phyloP scores from a whole-genome alignment of 2,329 filamentous ascomycete genomes.

The Monosporascus cannonballus region DNA sequence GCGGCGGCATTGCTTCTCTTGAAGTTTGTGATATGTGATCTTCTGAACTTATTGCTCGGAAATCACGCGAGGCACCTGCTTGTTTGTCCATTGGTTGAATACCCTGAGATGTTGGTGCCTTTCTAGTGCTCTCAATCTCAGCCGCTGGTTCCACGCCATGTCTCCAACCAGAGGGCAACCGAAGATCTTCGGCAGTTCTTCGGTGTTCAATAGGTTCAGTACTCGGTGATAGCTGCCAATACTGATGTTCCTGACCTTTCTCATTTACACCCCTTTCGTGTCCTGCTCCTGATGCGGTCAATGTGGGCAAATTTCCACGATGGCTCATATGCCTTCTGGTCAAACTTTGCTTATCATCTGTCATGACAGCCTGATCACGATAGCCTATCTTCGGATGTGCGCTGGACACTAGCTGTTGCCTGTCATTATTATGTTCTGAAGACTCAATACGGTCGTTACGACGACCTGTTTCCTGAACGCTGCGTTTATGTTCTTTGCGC shows the following conservation, averaged over 20 bases:
- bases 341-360: constrained; percentile 1
- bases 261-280: no score
- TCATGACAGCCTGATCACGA: constrained; percentile 15
- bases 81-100: neutral
- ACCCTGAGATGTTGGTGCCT: neutral
- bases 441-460: neutral
- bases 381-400: constrained; percentile 4
- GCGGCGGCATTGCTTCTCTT: constrained; percentile 25
- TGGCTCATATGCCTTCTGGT: neutral
- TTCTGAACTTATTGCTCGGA: neutral
- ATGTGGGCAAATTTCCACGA: neutral
- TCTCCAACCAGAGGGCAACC: neutral
- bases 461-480: neutral
- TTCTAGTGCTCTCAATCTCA: neutral
- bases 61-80: neutral
- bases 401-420: neutral
- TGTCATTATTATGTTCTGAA: neutral
- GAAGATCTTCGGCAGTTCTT: neutral
- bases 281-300: no score
- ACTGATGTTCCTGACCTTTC: neutral
- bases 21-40: constrained; percentile 17
- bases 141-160: neutral
- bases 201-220: neutral
- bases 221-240: neutral
- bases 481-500: neutral